Percentiles rank a stretch among this genome's conserved stretches.
These are phyloP conservation scores for Penicilliopsis zonata DNA, from an alignment of 495 filamentous ascomycete species.

Conservation along the genomic window DNA sequence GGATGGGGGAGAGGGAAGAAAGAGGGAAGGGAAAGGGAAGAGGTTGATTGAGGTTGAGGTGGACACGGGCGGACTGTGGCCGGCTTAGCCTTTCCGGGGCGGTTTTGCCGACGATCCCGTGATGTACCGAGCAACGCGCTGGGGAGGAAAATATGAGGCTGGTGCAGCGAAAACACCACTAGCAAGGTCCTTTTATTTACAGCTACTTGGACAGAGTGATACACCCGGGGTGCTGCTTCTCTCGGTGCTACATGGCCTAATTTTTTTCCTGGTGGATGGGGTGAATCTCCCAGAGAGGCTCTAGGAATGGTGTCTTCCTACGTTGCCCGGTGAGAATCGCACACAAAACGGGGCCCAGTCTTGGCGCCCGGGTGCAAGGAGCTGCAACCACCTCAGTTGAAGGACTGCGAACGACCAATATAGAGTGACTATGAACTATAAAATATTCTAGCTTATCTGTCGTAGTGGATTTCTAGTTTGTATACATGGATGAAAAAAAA, in stretches of 20 bases:
- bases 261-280: neutral
- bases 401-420: too few relatives aligned
- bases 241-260: too few relatives aligned
- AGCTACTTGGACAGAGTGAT: neutral
- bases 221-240: too few relatives aligned
- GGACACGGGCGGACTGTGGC: conserved; percentile 20
- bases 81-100: conserved; percentile 35
- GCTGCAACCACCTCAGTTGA: too few relatives aligned
- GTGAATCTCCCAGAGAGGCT: neutral
- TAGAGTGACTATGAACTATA: too few relatives aligned
- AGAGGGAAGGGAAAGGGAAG: conserved; percentile 28
- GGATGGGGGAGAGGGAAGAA: conserved; percentile 22
- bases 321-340: conserved; percentile 21
- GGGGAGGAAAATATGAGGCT: neutral
- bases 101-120: conserved; percentile 40
- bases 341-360: conserved; percentile 16
- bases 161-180: neutral
- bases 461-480: too few relatives aligned
- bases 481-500: too few relatives aligned
- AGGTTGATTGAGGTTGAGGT: conserved; percentile 32
- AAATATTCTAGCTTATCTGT: too few relatives aligned
- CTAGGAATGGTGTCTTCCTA: neutral
- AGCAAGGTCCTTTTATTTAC: conserved; percentile 1
- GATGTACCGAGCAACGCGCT: conserved; percentile 26
- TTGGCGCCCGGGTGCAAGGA: conserved; percentile 30